A percentile compares a stretch with the other conserved stretches of the same genome.
These are phyloP conservation scores for Ophiostoma ulmi DNA, from an alignment of 2,329 filamentous ascomycete genomes.

Conservation along the genomic window DNA sequence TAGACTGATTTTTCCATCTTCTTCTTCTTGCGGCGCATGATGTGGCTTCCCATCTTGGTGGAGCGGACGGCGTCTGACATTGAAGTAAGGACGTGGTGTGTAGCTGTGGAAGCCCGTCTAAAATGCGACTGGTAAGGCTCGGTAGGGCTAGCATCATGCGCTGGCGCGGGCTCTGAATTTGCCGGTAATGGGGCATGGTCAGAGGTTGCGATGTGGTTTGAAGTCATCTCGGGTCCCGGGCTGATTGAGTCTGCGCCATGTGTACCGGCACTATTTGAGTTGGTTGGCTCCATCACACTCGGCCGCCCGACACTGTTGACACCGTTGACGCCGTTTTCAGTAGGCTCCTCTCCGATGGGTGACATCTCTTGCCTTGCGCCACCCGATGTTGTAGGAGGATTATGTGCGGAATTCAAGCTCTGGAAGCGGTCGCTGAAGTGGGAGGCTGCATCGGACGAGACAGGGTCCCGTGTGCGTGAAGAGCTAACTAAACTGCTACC, in stretches of 20 bases:
- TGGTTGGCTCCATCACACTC: background rate
- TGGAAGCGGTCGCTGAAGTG: background rate
- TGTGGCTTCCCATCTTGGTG: background rate
- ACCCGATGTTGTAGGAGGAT: background rate
- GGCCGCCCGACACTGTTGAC: no score
- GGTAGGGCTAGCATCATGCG: background rate
- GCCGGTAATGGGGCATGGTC: background rate
- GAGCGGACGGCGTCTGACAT: background rate
- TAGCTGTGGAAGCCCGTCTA: background rate
- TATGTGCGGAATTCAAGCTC: background rate
- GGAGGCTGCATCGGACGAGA: slow-evolving; percentile 16
- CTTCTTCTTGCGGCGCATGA: background rate
- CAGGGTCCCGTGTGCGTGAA: slow-evolving; percentile 23
- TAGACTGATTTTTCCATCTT: slow-evolving; percentile 1
- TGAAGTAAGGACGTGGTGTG: background rate
- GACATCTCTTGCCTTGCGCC: background rate
- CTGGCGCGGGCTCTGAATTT: background rate
- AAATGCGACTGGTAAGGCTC: background rate
- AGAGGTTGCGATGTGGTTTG: background rate
- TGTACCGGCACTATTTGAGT: background rate
- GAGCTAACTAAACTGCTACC: slow-evolving; percentile 35
- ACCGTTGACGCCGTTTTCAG: background rate
- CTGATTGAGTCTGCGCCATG: background rate
- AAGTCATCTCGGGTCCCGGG: background rate
- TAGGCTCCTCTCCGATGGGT: background rate